A percentile compares a stretch with the other conserved stretches of the same genome.
phyloP scores from a whole-genome alignment of 1,139 yeast species.

The Debaryomyces singareniensis region DNA sequence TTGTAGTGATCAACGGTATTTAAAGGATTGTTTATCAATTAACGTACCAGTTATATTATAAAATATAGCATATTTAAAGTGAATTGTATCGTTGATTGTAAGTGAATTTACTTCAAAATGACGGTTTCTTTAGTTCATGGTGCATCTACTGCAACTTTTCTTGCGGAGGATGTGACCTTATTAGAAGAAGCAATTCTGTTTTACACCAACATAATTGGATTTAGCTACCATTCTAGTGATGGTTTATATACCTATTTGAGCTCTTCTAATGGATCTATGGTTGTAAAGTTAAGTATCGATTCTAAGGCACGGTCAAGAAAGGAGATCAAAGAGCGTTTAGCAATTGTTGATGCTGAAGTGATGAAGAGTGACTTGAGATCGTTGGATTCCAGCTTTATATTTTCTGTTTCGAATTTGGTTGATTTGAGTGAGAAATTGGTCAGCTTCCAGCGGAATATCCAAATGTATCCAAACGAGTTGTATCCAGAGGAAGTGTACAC shows the following conservation, averaged over 20 bases:
- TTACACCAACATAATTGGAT: constrained; percentile 41
- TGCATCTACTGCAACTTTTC: constrained; percentile 38
- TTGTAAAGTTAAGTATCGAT: constrained; percentile 21
- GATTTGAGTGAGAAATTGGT: constrained; percentile 27
- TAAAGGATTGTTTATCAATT: too few species aligned
- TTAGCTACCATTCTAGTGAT: constrained; percentile 23
- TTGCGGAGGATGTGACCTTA: constrained; percentile 32
- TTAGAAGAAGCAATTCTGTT: constrained; percentile 36
- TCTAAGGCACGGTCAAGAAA: constrained; percentile 21
- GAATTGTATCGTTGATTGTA: too few species aligned
- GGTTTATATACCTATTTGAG: constrained; percentile 22
- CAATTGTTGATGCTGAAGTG: constrained; percentile 4
- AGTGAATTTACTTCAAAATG: constrained; percentile 12
- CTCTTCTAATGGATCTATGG: constrained; percentile 24
- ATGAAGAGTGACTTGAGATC: constrained; percentile 44
- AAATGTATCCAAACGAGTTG: constrained; percentile 53
- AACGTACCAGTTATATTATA: too few species aligned
- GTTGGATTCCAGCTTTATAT: constrained; percentile 32
- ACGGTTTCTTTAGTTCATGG: constrained; percentile 45
- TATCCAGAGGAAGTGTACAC: constrained; percentile 64
- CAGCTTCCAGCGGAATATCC: constrained; percentile 20
- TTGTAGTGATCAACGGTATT: too few species aligned
- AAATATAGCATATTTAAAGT: too few species aligned
- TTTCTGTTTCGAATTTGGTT: constrained; percentile 30
- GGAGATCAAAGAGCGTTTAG: constrained; percentile 18